These are phyloP conservation scores for Nothophaeocryptopus gaeumannii DNA, from an alignment of 2,329 filamentous ascomycete species.

Conservation along the genomic window DNA sequence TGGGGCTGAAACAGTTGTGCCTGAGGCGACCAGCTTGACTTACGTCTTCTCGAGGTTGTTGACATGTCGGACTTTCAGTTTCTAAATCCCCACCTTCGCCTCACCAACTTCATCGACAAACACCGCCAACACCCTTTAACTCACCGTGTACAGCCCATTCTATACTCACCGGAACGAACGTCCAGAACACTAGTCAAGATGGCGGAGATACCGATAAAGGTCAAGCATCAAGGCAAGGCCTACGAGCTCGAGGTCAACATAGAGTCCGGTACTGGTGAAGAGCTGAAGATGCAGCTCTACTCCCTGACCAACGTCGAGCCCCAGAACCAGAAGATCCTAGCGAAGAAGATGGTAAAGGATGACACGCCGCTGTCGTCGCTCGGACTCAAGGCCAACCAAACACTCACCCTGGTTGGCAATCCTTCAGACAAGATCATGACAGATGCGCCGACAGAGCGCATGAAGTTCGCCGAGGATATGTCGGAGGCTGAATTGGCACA, in stretches of 20 bases:
- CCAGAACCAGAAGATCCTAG: constrained; percentile 89
- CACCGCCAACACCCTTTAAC: no score
- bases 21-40: no score
- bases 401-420: constrained; percentile 95
- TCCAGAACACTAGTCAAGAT: constrained; percentile 17
- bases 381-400: constrained; percentile 79
- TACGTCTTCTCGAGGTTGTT: no score
- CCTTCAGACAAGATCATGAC: constrained; percentile 63
- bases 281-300: constrained; percentile 93
- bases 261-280: constrained; percentile 72
- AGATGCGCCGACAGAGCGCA: constrained; percentile 70
- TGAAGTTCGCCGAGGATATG: constrained; percentile 96
- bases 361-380: constrained; percentile 82
- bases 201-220: constrained; percentile 55
- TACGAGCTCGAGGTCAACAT: constrained; percentile 91
- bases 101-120: no score
- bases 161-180: no score
- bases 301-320: constrained; percentile 95
- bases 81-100: no score
- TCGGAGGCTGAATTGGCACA: constrained; percentile 86
- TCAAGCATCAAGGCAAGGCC: constrained; percentile 94
- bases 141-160: no score
- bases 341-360: constrained; percentile 95
- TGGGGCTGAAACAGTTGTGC: no score
- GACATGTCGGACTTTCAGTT: no score